phyloP scores from a whole-genome alignment of 2,329 filamentous ascomycete species.

The Harringtonia lauricola region DNA sequence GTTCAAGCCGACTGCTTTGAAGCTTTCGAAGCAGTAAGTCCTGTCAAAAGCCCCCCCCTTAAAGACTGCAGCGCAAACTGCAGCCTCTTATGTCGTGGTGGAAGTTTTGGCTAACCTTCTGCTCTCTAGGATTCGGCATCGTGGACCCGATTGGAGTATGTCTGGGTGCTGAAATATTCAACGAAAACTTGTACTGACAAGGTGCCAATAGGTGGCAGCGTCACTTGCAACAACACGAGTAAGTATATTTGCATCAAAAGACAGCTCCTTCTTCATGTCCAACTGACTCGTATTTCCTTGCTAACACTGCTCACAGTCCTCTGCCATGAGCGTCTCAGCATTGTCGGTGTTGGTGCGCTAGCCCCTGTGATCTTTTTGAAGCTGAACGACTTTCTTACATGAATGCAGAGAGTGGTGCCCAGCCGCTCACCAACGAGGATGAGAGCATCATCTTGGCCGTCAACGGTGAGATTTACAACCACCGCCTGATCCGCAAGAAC shows the following conservation, averaged over 20 bases:
- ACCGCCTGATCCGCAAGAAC: conserved; percentile 82
- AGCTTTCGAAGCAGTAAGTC: conserved; percentile 85
- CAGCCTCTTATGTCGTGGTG: no score
- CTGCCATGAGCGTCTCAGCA: conserved; percentile 93
- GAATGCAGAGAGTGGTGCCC: conserved; percentile 73
- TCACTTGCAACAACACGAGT: conserved; percentile 88
- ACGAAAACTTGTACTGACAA: background rate
- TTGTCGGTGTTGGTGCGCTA: conserved; percentile 83
- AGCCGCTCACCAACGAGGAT: conserved; percentile 89
- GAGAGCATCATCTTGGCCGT: conserved; percentile 82
- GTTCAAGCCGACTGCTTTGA: conserved; percentile 91
- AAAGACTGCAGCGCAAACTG: conserved; percentile 14
- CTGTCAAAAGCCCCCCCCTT: conserved; percentile 13
- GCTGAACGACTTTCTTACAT: conserved; percentile 15
- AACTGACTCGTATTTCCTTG: no score
- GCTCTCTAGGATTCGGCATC: conserved; percentile 79
- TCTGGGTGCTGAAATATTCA: background rate
- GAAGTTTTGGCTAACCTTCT: background rate
- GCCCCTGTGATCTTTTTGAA: conserved; percentile 6
- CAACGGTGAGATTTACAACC: conserved; percentile 99
- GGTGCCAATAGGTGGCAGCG: conserved; percentile 60
- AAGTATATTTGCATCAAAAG: conserved; percentile 20
- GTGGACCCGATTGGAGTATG: conserved; percentile 93
- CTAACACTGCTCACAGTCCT: conserved; percentile 51
- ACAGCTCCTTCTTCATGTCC: background rate